Base-by-base conservation (phyloP, 1,139 yeast genomes). In the Citeromyces hawaiiensis region DNA sequence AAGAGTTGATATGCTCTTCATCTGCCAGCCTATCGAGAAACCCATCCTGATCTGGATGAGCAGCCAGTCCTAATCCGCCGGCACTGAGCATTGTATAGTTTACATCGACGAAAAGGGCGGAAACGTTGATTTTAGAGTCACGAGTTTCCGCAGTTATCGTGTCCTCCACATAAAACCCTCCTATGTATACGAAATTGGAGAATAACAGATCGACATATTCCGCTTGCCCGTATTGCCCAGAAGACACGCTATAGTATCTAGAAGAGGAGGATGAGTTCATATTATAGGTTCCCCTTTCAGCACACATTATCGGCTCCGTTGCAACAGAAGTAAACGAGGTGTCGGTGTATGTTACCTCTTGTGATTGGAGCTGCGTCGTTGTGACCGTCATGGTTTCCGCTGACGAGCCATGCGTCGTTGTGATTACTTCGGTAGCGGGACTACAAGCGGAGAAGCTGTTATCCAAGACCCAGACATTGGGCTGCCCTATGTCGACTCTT, bases 41-140 rank as follows among this genome's bases (percentile, higher is more conserved):
- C 25, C 68, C 60, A 8, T 45, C 43, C 10, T 53, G 51, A 30
- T 54, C 51, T 1, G 61, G 51, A 25, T 55, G 48, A 2, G 71
- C 71, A 3, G 79, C 77, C 3, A 80, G 51, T 1, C 87, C 88
- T 13, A 79, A 52, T 6, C 72, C 73, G 9, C 85, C 85, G 4
- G 63, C 57, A n/a, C 59, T 51, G 32, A 66, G 63, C 43, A 60
- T 54, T 2, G 78, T 59, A 4, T 59, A 56, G 36, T 64, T 59
- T 0, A 60, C 59, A 35, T 48, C 45, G n/a, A 66, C 42, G 43
- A 70, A 68, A 0, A 58, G 44, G 9, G 54, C 27, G 9, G 27
- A 23, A 23, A 23, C 27, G 27, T 23, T 23, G 27, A 23, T 23
- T 23, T 9, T 23, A 5, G 27, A 33, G 31, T 48, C 42, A 4